Base-by-base conservation (phyloP, 2,329 filamentous ascomycete species). In the Trematosphaeria pertusa region DNA sequence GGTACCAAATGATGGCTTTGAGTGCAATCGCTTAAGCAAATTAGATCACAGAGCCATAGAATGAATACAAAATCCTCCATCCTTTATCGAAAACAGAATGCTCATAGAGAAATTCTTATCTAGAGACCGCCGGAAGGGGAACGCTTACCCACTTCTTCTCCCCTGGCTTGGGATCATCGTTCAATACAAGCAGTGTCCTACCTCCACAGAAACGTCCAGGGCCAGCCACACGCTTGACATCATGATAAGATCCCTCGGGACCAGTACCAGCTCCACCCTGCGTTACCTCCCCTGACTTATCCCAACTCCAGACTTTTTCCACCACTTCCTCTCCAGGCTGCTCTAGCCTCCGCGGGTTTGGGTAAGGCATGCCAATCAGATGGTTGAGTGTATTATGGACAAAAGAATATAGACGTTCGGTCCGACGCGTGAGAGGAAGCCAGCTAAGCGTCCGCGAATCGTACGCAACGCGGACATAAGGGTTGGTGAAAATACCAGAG, bases 401-500 rank as follows among this genome's bases (percentile, higher is more conserved):
- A 2, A 81, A 68, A 0, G 77, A 75, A 50, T 87, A 85, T 0
- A 91, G 74, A 5, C 82, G 75, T 68, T 91, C 88, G 59, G 87
- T 85, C 8, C 84, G 81, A 48, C 82, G 81, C 5, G 82, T 81
- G 19, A 85, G 70, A 3, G 76, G 71, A 3, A 89, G 75, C 81
- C 82, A 86, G 1, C 72, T 71, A 8, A 88, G 75, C 0, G 84
- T 82, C 3, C 64, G 63, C 22, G 75, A 69, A 36, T 81, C 79
- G 65, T 91, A 91, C 1, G 87, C 84, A 5, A 89, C 86, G n/a
- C 88, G 82, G 32, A 91, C 81, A 60, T 82, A 90, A 0, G 88
- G 87, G 62, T 91, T 91, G 75, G 90, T 82, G 62, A 83, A 90
- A 39, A 89, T 85, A 1, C 83, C 84, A 0, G 79, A 79, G 31